Base-by-base conservation (phyloP, 1,284 basidiomycete genomes). In the Pisolithus thermaeus region DNA sequence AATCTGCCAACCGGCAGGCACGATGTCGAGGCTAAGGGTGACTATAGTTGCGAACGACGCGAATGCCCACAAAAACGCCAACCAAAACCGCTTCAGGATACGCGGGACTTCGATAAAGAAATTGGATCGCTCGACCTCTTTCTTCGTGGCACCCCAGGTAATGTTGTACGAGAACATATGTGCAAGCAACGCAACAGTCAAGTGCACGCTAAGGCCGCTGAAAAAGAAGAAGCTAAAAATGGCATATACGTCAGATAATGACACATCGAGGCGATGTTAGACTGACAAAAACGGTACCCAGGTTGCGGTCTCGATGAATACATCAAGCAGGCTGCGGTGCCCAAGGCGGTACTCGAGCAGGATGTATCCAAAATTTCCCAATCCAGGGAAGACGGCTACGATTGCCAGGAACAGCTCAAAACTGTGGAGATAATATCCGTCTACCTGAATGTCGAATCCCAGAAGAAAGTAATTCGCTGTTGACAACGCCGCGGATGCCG, bases 281-380 rank as follows among this genome's bases (percentile, higher is more conserved):
- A 76, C 83, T 61, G 60, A 84, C 83, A 86, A 85, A 78, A 85
- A 86, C 2, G 85, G 85, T 22, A 86, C 61, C 83, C 86, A 90
- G 22, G 75, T 80, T 49, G 84, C 57, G 59, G 88, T 89, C 65
- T 87, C 84, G 25, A 79, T 54, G 22, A 80, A 61, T 1, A 80
- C 67, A 14, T 72, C 71, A 16, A 79, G 57, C 12, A 88, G 63
- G 49, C 74, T 76, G 18, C 80, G 74, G 7, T 76, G 69, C 12
- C 87, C 87, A 22, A 88, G 73, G 4, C 88, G 84, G 60, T 89
- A 90, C 61, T 89, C 83, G 4, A 89, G 72, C 25, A 86, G 62
- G 9, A 83, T 83, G 64, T 76, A 87, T 0, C 80, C 80, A 46
- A 88, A 56, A 58, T 89, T 90, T 39, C 85, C 84, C 0, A 81